Conservation (phyloP, 2,329 filamentous ascomycete genomes). For the Venturia aucupariae region DNA sequence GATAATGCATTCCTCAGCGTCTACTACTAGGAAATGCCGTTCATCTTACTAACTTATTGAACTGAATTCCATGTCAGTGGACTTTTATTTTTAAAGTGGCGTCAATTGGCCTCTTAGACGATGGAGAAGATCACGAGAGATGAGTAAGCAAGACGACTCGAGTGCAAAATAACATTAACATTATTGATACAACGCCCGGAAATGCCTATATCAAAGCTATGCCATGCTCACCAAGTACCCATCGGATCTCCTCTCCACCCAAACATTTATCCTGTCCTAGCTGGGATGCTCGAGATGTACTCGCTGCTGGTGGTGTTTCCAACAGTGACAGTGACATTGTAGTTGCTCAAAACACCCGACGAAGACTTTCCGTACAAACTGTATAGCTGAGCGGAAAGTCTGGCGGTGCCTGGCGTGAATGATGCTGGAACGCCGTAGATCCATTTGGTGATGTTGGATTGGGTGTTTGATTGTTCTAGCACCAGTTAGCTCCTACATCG, state of each 20-base stretch:
- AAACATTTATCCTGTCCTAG: too few relatives aligned
- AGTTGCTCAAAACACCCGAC: constrained; percentile 11
- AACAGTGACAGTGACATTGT: not conserved
- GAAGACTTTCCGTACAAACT: constrained; percentile 23
- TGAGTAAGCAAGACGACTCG: too few relatives aligned
- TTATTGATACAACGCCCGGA: not conserved
- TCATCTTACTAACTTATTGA: too few relatives aligned
- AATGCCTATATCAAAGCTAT: not conserved
- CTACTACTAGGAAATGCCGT: too few relatives aligned
- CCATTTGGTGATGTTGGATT: constrained; percentile 21
- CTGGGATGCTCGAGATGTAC: not conserved
- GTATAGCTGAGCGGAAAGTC: constrained; percentile 21
- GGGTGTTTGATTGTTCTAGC: constrained; percentile 19
- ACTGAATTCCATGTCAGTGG: too few relatives aligned
- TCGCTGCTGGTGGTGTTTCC: not conserved
- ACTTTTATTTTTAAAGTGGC: too few relatives aligned
- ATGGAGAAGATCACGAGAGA: too few relatives aligned
- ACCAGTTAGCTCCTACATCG: not conserved
- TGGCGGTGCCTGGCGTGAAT: constrained; percentile 17
- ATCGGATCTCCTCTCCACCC: too few relatives aligned
- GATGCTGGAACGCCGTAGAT: constrained; percentile 17
- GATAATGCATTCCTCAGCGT: too few relatives aligned
- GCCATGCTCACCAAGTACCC: too few relatives aligned
- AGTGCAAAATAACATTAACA: too few relatives aligned
- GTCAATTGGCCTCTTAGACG: too few relatives aligned